A percentile compares a stretch with the other conserved stretches of the same genome.
Evolutionary conservation across 805 yeast genomes (phyloP).

Genomic region (Starmerella vitae): DNA sequence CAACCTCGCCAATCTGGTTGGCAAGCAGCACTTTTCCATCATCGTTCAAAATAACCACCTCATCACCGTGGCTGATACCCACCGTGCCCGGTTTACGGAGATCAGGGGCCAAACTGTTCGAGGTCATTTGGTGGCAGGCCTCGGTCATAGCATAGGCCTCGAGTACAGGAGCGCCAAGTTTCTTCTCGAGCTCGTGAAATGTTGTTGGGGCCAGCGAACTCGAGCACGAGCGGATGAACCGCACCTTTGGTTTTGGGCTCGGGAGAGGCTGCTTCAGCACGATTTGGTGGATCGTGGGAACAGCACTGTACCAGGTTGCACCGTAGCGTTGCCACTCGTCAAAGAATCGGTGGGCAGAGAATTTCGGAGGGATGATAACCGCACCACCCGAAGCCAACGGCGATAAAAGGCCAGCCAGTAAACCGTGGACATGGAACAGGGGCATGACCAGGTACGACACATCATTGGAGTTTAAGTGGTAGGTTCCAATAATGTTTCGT

Average conservation of each 20-base stretch:
- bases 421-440: constrained; percentile 62
- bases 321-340: constrained; percentile 35
- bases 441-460: constrained; percentile 61
- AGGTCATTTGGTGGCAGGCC: constrained; percentile 69
- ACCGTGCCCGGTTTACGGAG: constrained; percentile 58
- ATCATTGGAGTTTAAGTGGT: constrained; percentile 38
- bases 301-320: constrained; percentile 65
- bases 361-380: constrained; percentile 46
- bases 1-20: constrained; percentile 56
- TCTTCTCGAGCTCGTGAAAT: constrained; percentile 42
- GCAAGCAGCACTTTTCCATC: constrained; percentile 35
- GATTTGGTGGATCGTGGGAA: constrained; percentile 63
- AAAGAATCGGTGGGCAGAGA: constrained; percentile 54
- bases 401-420: constrained; percentile 50
- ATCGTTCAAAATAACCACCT: constrained; percentile 43
- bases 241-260: constrained; percentile 36
- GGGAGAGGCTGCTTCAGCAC: constrained; percentile 43
- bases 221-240: constrained; percentile 62
- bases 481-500: constrained; percentile 45
- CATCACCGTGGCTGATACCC: constrained; percentile 59
- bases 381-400: constrained; percentile 49
- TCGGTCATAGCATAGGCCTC: constrained; percentile 78
- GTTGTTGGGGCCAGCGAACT: constrained; percentile 56
- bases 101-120: constrained; percentile 54
- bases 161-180: constrained; percentile 51